These are phyloP conservation scores for Drechslerella coelobrocha DNA, from an alignment of 2,329 filamentous ascomycete genomes.

Conservation along the genomic window DNA sequence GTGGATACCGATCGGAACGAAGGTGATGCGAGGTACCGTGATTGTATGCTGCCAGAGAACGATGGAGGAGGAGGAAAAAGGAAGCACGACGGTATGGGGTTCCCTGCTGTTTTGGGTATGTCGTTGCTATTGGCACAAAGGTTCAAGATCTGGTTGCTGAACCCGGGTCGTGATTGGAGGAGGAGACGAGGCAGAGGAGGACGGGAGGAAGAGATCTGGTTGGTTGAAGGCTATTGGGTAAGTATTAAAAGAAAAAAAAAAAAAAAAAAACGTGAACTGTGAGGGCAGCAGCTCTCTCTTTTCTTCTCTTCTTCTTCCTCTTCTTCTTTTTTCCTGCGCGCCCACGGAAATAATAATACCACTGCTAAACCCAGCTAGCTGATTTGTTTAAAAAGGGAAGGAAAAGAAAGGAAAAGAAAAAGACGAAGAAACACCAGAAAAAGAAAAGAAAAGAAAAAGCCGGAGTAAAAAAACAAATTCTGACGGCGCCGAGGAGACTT, in stretches of 20 bases:
- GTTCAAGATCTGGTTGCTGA: background rate
- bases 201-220: slow-evolving; percentile 42
- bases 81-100: too few species aligned
- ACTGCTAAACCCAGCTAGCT: background rate
- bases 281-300: slow-evolving; percentile 24
- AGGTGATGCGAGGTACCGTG: slow-evolving; percentile 42
- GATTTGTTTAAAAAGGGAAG: slow-evolving; percentile 1
- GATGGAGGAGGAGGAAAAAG: background rate
- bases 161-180: slow-evolving; percentile 41
- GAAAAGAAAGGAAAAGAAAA: background rate
- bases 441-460: background rate
- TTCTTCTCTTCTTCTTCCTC: background rate
- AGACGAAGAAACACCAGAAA: background rate
- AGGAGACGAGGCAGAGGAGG: slow-evolving; percentile 45
- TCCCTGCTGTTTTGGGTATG: slow-evolving; percentile 3
- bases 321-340: background rate
- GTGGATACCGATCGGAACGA: slow-evolving; percentile 47
- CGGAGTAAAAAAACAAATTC: too few species aligned
- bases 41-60: background rate
- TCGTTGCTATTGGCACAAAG: slow-evolving; percentile 2
- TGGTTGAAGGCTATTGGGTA: slow-evolving; percentile 24
- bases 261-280: too few species aligned
- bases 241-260: too few species aligned
- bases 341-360: background rate
- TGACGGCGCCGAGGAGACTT: background rate